phyloP scores from a whole-genome alignment of 306 rosid species.

The Acacia acuminata region DNA sequence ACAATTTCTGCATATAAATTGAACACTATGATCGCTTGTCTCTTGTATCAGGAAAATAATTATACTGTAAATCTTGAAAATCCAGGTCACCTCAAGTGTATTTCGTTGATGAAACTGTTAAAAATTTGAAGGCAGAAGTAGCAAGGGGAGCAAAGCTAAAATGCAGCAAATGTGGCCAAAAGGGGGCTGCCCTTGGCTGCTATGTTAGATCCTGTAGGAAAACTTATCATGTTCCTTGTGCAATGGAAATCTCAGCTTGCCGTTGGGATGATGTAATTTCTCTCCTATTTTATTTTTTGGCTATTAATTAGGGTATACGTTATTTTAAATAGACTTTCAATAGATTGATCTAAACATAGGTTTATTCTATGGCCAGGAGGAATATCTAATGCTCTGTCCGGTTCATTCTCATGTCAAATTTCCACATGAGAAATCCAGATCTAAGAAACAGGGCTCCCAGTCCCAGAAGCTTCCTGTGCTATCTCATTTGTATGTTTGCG shows the following conservation, averaged over 20 bases:
- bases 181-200: slow-evolving; percentile 98
- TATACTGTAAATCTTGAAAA: slow-evolving; percentile 29
- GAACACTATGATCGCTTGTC: background rate
- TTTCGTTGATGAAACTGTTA: slow-evolving; percentile 54
- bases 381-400: slow-evolving; percentile 83
- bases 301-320: background rate
- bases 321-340: background rate
- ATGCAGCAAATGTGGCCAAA: slow-evolving; percentile 74
- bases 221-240: slow-evolving; percentile 92
- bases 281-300: background rate
- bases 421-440: slow-evolving; percentile 66
- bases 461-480: slow-evolving; percentile 30
- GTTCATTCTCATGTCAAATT: slow-evolving; percentile 59
- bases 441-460: slow-evolving; percentile 34
- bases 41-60: slow-evolving; percentile 4
- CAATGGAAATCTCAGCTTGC: slow-evolving; percentile 64
- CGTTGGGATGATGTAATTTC: slow-evolving; percentile 69
- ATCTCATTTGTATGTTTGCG: slow-evolving; percentile 37
- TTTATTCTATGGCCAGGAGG: slow-evolving; percentile 51
- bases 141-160: slow-evolving; percentile 87
- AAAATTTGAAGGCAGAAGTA: slow-evolving; percentile 79
- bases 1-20: background rate
- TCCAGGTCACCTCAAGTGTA: slow-evolving; percentile 93
- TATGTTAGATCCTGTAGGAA: slow-evolving; percentile 72
- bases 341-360: slow-evolving; percentile 23